These are phyloP conservation scores for Candida tallmaniae DNA, from an alignment of 805 yeast genomes.

Conservation along the genomic window DNA sequence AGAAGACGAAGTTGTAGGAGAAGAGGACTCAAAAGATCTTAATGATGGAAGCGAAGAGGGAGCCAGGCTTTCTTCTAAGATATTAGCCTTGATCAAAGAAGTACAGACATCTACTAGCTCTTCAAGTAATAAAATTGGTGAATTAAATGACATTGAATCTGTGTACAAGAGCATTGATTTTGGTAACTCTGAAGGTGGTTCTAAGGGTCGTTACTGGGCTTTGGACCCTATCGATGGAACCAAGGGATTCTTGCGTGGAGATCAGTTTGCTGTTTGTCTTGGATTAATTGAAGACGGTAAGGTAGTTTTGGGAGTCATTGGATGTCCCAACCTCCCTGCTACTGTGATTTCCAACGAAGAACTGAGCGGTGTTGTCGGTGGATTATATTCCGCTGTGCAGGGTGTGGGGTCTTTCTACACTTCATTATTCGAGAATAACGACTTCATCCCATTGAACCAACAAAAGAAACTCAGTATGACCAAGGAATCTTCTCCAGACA, in stretches of 20 bases:
- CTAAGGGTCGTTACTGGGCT: constrained; percentile 87
- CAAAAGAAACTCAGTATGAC: constrained; percentile 49
- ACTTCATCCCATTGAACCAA: constrained; percentile 29
- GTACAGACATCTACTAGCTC: constrained; percentile 45
- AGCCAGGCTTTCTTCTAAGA: constrained; percentile 44
- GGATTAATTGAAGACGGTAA: constrained; percentile 83
- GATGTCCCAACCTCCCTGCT: constrained; percentile 86
- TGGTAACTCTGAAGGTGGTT: constrained; percentile 80
- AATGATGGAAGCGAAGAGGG: constrained; percentile 39
- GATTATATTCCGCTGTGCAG: constrained; percentile 64
- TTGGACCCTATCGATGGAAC: constrained; percentile 98
- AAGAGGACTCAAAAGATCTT: constrained; percentile 78
- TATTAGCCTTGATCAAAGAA: constrained; percentile 54
- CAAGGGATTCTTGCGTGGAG: constrained; percentile 90
- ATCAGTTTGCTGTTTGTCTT: constrained; percentile 93
- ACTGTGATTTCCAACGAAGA: constrained; percentile 34
- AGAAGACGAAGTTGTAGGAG: constrained; percentile 84
- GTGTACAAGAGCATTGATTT: constrained; percentile 66
- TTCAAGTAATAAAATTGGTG: constrained; percentile 32
- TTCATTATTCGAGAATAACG: constrained; percentile 29
- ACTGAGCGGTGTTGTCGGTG: constrained; percentile 50
- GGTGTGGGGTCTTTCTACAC: constrained; percentile 64
- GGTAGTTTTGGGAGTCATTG: constrained; percentile 88
- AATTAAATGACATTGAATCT: constrained; percentile 39
- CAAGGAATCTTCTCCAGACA: constrained; percentile 38